These are phyloP conservation scores for Zymoseptoria pseudotritici DNA, from an alignment of 2,329 filamentous ascomycete genomes.

Conservation along the genomic window DNA sequence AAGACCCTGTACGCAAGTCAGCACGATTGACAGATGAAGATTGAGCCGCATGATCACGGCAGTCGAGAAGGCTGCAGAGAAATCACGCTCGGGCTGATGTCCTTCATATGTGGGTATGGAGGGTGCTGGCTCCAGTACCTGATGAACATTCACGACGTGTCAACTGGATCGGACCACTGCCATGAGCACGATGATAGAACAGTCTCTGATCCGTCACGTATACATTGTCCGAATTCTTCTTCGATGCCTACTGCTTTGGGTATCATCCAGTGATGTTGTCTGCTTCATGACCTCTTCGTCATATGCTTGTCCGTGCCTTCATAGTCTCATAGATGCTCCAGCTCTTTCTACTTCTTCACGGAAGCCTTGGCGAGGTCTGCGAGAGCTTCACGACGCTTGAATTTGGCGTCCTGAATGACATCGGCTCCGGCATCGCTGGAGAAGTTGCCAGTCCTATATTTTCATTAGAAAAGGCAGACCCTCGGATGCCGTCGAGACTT, in stretches of 20 bases:
- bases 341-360: constrained; percentile 22
- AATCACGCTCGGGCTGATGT: no score
- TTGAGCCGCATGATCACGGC: no score
- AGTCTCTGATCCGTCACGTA: not conserved
- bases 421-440: constrained; percentile 63
- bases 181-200: no score
- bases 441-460: constrained; percentile 50
- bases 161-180: no score
- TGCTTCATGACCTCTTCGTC: not conserved
- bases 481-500: not conserved
- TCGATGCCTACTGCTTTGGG: not conserved
- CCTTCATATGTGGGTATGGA: no score
- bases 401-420: constrained; percentile 68
- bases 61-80: no score
- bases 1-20: not conserved
- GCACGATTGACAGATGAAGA: not conserved
- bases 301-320: not conserved
- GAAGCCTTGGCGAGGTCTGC: constrained; percentile 51
- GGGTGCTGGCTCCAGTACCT: no score
- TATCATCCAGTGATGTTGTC: not conserved
- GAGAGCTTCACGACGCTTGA: constrained; percentile 66
- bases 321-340: not conserved
- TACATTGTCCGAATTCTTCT: not conserved
- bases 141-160: no score
- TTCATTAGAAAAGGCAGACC: not conserved